Evolutionary conservation across 768 basidiomycete species (phyloP).

Genomic region (Mycena kentingensis): DNA sequence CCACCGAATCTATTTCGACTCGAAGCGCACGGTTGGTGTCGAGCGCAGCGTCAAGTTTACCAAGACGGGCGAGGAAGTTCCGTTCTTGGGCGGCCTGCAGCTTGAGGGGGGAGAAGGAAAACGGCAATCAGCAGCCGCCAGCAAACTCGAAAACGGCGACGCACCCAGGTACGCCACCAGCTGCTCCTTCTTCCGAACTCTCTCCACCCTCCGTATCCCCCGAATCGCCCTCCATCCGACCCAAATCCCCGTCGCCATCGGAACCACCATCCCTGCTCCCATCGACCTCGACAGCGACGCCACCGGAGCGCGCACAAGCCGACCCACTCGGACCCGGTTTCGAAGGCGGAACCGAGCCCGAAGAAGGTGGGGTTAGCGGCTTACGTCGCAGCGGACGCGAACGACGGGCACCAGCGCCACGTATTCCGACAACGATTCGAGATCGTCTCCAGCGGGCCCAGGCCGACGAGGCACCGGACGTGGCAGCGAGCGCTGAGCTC

Average conservation of each 20-base stretch:
- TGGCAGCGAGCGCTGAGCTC: neutral
- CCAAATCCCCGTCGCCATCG: neutral
- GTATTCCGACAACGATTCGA: neutral
- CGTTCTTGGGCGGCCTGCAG: conserved; percentile 17
- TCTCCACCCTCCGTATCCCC: neutral
- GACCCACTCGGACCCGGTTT: no score
- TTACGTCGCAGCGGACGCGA: no score
- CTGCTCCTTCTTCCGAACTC: neutral
- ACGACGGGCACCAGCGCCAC: no score
- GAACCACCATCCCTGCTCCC: no score
- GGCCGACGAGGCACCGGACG: no score
- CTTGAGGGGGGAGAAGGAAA: conserved; percentile 33
- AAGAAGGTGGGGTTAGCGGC: neutral
- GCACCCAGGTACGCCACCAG: neutral
- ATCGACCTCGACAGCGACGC: no score
- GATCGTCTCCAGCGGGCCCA: neutral
- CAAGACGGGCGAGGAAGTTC: conserved; percentile 18
- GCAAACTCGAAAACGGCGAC: neutral
- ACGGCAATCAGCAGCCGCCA: neutral
- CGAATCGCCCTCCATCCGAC: neutral
- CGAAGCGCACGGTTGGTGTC: conserved; percentile 25
- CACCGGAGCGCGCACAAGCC: neutral
- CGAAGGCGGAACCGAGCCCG: neutral
- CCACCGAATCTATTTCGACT: no score
- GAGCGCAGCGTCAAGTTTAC: conserved; percentile 29